These are phyloP conservation scores for Larix kaempferi DNA, from an alignment of 75 land plant species.

Conservation along the genomic window DNA sequence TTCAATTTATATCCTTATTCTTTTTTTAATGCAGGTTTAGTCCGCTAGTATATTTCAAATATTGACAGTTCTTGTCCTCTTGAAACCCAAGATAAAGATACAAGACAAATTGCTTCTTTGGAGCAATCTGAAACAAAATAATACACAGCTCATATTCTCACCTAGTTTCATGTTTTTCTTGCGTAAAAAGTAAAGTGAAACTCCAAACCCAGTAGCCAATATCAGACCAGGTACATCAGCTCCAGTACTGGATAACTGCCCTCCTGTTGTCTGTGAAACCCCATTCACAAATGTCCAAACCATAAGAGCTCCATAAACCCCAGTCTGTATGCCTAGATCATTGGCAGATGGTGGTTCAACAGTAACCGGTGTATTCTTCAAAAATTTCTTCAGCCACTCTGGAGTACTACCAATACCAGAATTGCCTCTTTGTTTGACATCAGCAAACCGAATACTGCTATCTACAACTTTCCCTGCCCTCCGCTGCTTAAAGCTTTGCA, in stretches of 20 bases:
- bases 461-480: slow-evolving; percentile 84
- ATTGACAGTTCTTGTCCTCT: neutral
- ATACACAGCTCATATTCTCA: slow-evolving; percentile 15
- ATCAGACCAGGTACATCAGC: slow-evolving; percentile 92
- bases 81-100: neutral
- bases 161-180: slow-evolving; percentile 78
- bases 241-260: slow-evolving; percentile 37
- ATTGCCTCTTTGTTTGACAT: slow-evolving; percentile 60
- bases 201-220: slow-evolving; percentile 89
- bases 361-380: slow-evolving; percentile 53
- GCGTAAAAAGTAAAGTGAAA: slow-evolving; percentile 81
- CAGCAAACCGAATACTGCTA: slow-evolving; percentile 81
- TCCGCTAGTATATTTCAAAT: too few relatives aligned
- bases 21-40: too few relatives aligned
- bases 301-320: slow-evolving; percentile 82
- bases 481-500: slow-evolving; percentile 82
- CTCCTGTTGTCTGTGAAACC: slow-evolving; percentile 35
- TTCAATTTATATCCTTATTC: too few relatives aligned
- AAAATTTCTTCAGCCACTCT: slow-evolving; percentile 53
- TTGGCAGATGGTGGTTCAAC: slow-evolving; percentile 60
- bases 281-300: slow-evolving; percentile 71
- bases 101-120: neutral
- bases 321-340: slow-evolving; percentile 67
- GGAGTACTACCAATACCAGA: slow-evolving; percentile 47
- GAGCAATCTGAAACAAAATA: neutral